phyloP scores from a whole-genome alignment of 2,329 filamentous ascomycete species.

The Pezicula rhizophila region DNA sequence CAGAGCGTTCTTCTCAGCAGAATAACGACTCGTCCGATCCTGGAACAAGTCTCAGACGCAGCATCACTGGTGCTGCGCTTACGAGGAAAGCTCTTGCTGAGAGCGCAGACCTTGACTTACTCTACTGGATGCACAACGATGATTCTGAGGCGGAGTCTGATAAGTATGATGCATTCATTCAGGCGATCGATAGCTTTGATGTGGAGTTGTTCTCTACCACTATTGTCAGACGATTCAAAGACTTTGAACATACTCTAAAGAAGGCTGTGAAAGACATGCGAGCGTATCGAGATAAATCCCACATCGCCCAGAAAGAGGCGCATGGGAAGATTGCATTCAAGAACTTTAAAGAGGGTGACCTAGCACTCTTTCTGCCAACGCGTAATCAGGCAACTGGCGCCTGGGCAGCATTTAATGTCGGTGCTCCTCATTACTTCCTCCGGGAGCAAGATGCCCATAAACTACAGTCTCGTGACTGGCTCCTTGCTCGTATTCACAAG shows the following conservation, averaged over 20 bases:
- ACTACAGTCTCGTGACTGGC: slow-evolving; percentile 81
- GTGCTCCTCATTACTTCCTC: slow-evolving; percentile 93
- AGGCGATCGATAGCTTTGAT: slow-evolving; percentile 71
- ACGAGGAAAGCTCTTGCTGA: slow-evolving; percentile 51
- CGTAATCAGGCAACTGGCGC: slow-evolving; percentile 89
- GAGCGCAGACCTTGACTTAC: slow-evolving; percentile 61
- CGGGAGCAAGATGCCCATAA: slow-evolving; percentile 87
- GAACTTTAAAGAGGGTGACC: slow-evolving; percentile 92
- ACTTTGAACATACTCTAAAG: slow-evolving; percentile 85
- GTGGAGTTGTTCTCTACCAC: slow-evolving; percentile 79
- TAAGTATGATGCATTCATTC: slow-evolving; percentile 70
- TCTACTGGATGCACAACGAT: slow-evolving; percentile 75
- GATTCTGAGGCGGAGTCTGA: slow-evolving; percentile 61
- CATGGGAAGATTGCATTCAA: slow-evolving; percentile 95
- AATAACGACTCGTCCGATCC: slow-evolving; percentile 55
- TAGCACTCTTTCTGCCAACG: slow-evolving; percentile 90
- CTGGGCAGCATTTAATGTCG: slow-evolving; percentile 98
- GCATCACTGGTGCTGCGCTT: slow-evolving; percentile 41
- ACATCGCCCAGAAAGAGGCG: slow-evolving; percentile 72
- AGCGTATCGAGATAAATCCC: slow-evolving; percentile 80
- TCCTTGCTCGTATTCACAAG: slow-evolving; percentile 87
- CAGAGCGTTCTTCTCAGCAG: slow-evolving; percentile 51
- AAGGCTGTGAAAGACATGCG: slow-evolving; percentile 90
- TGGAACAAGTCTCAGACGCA: slow-evolving; percentile 43
- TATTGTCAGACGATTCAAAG: slow-evolving; percentile 82